Percentiles rank a stretch among this genome's conserved stretches.
Evolutionary conservation across 108 stramenopile genomes (phyloP).

Genomic region (Asterionellopsis glacialis): DNA sequence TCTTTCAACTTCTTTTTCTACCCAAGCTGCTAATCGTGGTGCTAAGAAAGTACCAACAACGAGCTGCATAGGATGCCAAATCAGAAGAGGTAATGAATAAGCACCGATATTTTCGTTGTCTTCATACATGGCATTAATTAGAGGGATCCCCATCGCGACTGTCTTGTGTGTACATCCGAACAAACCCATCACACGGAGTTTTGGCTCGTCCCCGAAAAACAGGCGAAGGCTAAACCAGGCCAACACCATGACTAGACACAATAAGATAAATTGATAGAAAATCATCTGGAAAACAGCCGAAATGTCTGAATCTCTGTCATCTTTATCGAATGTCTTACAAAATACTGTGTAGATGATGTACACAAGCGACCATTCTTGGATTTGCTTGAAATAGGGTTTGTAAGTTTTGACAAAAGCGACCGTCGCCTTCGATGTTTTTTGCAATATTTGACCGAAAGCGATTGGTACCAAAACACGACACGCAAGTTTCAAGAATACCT

Average conservation of each 20-base stretch:
- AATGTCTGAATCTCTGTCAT: slow-evolving; percentile 17
- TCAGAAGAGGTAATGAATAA: slow-evolving; percentile 61
- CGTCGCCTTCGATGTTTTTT: slow-evolving; percentile 26
- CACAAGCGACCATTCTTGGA: slow-evolving; percentile 45
- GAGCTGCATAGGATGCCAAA: slow-evolving; percentile 74
- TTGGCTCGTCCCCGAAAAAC: slow-evolving; percentile 36
- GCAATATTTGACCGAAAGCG: slow-evolving; percentile 49
- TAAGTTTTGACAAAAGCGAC: slow-evolving; percentile 34
- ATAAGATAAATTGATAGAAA: slow-evolving; percentile 28
- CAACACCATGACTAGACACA: slow-evolving; percentile 34
- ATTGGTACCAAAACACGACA: slow-evolving; percentile 54
- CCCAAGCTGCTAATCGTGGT: slow-evolving; percentile 39
- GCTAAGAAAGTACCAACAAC: slow-evolving; percentile 48
- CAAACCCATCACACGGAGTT: slow-evolving; percentile 54
- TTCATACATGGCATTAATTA: slow-evolving; percentile 65
- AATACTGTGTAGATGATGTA: slow-evolving; percentile 68
- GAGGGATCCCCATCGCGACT: slow-evolving; percentile 65
- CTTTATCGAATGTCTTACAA: slow-evolving; percentile 38
- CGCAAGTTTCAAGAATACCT: slow-evolving; percentile 46
- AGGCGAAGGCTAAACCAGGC: slow-evolving; percentile 38
- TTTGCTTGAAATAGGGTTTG: slow-evolving; percentile 40
- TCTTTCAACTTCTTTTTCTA: slow-evolving; percentile 30
- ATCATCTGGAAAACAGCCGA: slow-evolving; percentile 44
- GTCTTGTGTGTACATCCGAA: slow-evolving; percentile 67
- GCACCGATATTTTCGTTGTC: slow-evolving; percentile 31